These are phyloP conservation scores for Thelonectria blattea DNA, from an alignment of 2,329 filamentous ascomycete species.

Conservation along the genomic window DNA sequence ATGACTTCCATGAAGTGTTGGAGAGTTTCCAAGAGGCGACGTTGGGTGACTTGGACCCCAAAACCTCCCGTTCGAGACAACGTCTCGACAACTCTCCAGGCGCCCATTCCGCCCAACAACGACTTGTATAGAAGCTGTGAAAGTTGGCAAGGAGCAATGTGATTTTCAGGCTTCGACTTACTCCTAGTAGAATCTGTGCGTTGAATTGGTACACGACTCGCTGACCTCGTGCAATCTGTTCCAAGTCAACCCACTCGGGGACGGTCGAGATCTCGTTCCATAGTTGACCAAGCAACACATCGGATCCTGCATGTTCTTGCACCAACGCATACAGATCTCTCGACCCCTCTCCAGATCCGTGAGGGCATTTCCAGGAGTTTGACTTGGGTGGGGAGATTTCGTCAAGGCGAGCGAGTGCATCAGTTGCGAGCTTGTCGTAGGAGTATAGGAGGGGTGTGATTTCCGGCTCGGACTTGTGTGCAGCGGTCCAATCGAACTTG, in stretches of 20 bases:
- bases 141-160: neutral
- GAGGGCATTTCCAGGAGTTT: conserved; percentile 39
- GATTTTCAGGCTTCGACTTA: conserved; percentile 33
- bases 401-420: conserved; percentile 69
- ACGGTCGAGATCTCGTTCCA: conserved; percentile 72
- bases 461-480: conserved; percentile 67
- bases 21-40: conserved; percentile 70
- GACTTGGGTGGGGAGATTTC: conserved; percentile 53
- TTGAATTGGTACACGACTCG: conserved; percentile 80
- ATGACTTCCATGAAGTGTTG: conserved; percentile 79
- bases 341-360: conserved; percentile 36
- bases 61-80: conserved; percentile 78
- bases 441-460: conserved; percentile 65
- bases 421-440: conserved; percentile 72
- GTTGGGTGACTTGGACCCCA: conserved; percentile 68
- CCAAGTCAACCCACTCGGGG: conserved; percentile 80
- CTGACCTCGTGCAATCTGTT: conserved; percentile 75
- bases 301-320: conserved; percentile 59
- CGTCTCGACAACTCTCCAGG: conserved; percentile 75
- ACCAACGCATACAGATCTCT: conserved; percentile 70
- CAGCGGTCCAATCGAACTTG: conserved; percentile 70
- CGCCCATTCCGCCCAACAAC: conserved; percentile 73
- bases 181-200: conserved; percentile 66
- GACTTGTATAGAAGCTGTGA: conserved; percentile 65
- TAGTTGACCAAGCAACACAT: conserved; percentile 61